phyloP scores from a whole-genome alignment of 345 rosid species.

The Capsella bursapastoris region DNA sequence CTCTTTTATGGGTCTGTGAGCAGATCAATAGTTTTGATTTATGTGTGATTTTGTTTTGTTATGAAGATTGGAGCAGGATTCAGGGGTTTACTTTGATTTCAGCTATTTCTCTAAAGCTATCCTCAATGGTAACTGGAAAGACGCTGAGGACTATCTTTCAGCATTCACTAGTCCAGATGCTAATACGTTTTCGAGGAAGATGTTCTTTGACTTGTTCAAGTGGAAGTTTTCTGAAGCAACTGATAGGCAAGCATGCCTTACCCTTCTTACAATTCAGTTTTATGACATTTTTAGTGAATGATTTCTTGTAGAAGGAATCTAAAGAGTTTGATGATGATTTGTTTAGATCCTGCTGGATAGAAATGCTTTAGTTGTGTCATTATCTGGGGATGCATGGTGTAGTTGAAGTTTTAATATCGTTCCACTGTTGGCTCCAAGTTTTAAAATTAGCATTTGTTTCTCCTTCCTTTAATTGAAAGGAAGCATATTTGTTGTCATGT shows the following conservation, averaged over 20 bases:
- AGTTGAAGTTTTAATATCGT: neutral
- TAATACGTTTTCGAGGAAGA: constrained; percentile 40
- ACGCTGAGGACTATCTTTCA: constrained; percentile 47
- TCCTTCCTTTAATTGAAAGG: neutral
- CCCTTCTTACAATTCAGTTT: neutral
- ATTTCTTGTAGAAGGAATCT: neutral
- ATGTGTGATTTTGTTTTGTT: constrained; percentile 11
- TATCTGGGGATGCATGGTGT: neutral
- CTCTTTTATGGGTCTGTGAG: neutral
- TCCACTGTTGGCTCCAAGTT: neutral
- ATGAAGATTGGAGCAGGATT: constrained; percentile 50
- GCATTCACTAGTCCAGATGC: constrained; percentile 45
- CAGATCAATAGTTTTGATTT: neutral
- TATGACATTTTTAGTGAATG: neutral
- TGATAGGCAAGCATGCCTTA: constrained; percentile 24
- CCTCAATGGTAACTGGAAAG: constrained; percentile 42
- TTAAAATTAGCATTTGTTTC: neutral
- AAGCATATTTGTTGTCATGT: neutral
- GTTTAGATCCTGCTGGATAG: no score
- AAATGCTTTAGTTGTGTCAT: neutral
- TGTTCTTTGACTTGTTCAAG: constrained; percentile 43
- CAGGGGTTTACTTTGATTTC: constrained; percentile 42
- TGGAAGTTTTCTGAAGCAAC: constrained; percentile 40
- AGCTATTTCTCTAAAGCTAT: constrained; percentile 37
- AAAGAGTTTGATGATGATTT: neutral